Percentiles rank a stretch among this genome's conserved stretches.
phyloP scores from a whole-genome alignment of 2,329 filamentous ascomycete species.

The Microdochium bolleyi region DNA sequence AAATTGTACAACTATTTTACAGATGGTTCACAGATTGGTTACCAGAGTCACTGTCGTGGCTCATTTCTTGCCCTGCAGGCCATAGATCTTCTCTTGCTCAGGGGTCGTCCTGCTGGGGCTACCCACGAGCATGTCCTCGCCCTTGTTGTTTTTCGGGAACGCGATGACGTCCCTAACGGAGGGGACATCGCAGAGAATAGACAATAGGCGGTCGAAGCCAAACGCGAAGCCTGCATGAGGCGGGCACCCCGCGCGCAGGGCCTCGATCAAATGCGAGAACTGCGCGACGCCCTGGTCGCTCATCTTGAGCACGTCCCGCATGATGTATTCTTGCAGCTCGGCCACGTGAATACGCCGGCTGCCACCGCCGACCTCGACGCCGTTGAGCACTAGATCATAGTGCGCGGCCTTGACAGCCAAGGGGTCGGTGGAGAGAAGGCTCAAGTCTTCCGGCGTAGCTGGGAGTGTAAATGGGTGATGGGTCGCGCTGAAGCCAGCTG shows the following conservation, averaged over 20 bases:
- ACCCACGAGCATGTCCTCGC: conserved; percentile 76
- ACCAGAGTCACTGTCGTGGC: too few species aligned
- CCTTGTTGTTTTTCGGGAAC: conserved; percentile 89
- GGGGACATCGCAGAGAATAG: conserved; percentile 67
- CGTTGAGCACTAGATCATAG: conserved; percentile 94
- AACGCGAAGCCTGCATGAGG: conserved; percentile 91
- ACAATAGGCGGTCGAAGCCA: conserved; percentile 81
- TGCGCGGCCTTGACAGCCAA: conserved; percentile 72
- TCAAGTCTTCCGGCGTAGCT: conserved; percentile 61
- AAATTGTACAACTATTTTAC: too few species aligned
- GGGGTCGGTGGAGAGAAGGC: conserved; percentile 65
- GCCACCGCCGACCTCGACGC: conserved; percentile 87
- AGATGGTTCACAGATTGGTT: too few species aligned
- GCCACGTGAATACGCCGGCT: conserved; percentile 87
- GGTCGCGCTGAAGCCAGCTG: conserved; percentile 73
- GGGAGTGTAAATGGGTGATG: conserved; percentile 97
- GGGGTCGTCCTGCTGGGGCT: conserved; percentile 44
- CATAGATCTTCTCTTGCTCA: conserved; percentile 14
- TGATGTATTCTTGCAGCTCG: conserved; percentile 73
- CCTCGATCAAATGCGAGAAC: conserved; percentile 79
- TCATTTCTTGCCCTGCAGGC: conserved; percentile 9
- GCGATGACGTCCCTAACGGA: conserved; percentile 91
- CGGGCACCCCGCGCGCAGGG: conserved; percentile 77
- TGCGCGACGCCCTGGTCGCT: conserved; percentile 61
- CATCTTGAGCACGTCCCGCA: conserved; percentile 80